Evolutionary conservation across 257 asterid genomes (phyloP).

Genomic region (Ligustrum vulgare): DNA sequence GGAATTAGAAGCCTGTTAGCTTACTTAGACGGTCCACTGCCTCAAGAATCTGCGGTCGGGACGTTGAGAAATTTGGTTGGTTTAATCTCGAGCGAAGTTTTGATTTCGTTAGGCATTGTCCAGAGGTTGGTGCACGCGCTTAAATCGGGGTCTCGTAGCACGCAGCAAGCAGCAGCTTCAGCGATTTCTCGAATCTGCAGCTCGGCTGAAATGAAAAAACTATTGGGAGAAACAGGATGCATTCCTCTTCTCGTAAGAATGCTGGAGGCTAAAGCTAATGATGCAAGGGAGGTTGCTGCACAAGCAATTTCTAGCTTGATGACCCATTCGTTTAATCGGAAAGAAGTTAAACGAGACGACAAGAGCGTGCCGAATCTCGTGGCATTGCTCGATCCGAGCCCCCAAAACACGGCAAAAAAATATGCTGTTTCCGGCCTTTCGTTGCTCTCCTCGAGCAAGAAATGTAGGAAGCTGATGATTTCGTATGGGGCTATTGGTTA

Average conservation of each 20-base stretch:
- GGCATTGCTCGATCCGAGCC: constrained; percentile 76
- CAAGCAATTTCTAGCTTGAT: constrained; percentile 70
- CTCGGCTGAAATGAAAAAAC: constrained; percentile 51
- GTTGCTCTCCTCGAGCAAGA: constrained; percentile 69
- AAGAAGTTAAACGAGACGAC: constrained; percentile 58
- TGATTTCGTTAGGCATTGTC: constrained; percentile 50
- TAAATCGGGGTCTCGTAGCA: constrained; percentile 57
- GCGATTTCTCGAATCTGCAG: constrained; percentile 61
- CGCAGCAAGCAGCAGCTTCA: constrained; percentile 74
- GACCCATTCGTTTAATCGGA: constrained; percentile 49
- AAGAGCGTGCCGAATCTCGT: constrained; percentile 83
- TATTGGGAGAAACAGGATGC: constrained; percentile 69
- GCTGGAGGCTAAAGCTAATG: constrained; percentile 66
- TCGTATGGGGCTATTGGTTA: constrained; percentile 90
- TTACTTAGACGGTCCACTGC: constrained; percentile 73
- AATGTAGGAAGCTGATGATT: constrained; percentile 79
- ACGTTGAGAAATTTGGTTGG: constrained; percentile 66
- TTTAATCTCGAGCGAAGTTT: constrained; percentile 39
- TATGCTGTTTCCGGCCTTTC: constrained; percentile 71
- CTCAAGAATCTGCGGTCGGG: constrained; percentile 81
- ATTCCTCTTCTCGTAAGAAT: constrained; percentile 65
- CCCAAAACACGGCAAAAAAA: constrained; percentile 77
- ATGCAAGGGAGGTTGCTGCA: constrained; percentile 71
- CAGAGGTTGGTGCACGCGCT: constrained; percentile 75
- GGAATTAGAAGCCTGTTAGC: constrained; percentile 62